Evolutionary conservation across 2,329 filamentous ascomycete species (phyloP), one percentile per base, ranked within the genome.

Genomic region (Colletotrichum limetticola): DNA sequence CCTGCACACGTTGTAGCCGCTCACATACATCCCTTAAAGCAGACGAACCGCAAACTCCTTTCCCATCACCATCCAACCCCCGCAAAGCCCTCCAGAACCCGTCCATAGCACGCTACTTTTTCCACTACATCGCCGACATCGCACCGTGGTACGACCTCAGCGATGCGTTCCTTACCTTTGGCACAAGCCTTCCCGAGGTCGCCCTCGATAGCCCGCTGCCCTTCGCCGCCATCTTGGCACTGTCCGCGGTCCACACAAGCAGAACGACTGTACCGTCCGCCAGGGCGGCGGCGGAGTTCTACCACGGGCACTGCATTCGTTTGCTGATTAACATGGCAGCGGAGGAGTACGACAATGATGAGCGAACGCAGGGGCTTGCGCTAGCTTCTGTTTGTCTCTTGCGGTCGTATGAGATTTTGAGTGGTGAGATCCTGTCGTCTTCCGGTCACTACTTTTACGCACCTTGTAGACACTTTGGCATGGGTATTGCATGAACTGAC

Each of bases 111-210:
- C 76, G 72, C 7, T 77, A 84, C 16, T 86, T 86, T 57, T 78
- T 81, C 55, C 80, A 82, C 66, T 87, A 87, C 74, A 80, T 82
- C 9, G 71, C 74, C 1, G 68, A 77, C 49, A 76, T 87, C 22
- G 84, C 86, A 1, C 76, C 78, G 2, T 87, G 86, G 86, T 87
- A 87, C 74, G 85, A 88, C 63, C 80, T 88, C 8, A 85, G 83
- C 58, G 85, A 87, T 68, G 68, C 77, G 1, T 64, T 75, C 2
- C 78, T 76, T 0, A 75, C 78, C 4, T 87, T 87, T 42, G 78
- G 76, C 6, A 80, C 76, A 4, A 53, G 76, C 0, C 80, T 87
- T 0, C 82, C 85, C 0, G 64, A 74, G 5, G 69, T 80, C 9
- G 83, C 85, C 1, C 76, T 86, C 11, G 78, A 82, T 1, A 83